Evolutionary conservation across 2,329 filamentous ascomycete genomes (phyloP).

Genomic region (Xylariaceae sp.): DNA sequence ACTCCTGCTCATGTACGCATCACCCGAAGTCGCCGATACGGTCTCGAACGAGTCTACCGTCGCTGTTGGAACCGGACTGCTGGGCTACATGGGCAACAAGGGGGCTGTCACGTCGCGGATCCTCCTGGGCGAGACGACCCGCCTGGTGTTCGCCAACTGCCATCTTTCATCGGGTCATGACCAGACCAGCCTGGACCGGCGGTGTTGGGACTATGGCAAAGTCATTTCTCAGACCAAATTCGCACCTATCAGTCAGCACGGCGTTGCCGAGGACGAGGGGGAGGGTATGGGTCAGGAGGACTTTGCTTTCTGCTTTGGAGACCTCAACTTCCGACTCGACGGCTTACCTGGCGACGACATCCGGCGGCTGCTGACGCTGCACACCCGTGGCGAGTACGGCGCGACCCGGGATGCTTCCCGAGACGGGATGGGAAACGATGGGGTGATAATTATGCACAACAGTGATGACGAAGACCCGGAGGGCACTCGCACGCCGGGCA

Average conservation of each 20-base stretch:
- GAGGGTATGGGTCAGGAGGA: constrained; percentile 81
- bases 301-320: constrained; percentile 92
- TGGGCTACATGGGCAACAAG: constrained; percentile 95
- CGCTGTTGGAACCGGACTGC: constrained; percentile 78
- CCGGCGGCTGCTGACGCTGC: constrained; percentile 71
- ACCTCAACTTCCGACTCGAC: constrained; percentile 89
- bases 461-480: constrained; percentile 38
- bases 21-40: constrained; percentile 63
- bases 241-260: constrained; percentile 59
- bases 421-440: constrained; percentile 36
- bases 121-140: constrained; percentile 81
- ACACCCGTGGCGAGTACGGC: constrained; percentile 72
- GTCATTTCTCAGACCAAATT: constrained; percentile 72
- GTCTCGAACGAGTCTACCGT: constrained; percentile 77
- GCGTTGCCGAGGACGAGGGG: constrained; percentile 56
- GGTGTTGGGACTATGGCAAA: constrained; percentile 84
- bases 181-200: constrained; percentile 65
- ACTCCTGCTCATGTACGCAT: constrained; percentile 77
- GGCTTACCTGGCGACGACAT: constrained; percentile 88
- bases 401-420: constrained; percentile 35
- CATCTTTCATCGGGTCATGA: constrained; percentile 86
- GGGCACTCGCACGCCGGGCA: constrained; percentile 24
- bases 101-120: constrained; percentile 77
- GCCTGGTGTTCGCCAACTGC: constrained; percentile 82
- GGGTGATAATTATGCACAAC: constrained; percentile 42